Evolutionary conservation across 1,284 basidiomycete species (phyloP), one percentile per base, ranked within the genome.

Genomic region (Apiotrichum sp.): DNA sequence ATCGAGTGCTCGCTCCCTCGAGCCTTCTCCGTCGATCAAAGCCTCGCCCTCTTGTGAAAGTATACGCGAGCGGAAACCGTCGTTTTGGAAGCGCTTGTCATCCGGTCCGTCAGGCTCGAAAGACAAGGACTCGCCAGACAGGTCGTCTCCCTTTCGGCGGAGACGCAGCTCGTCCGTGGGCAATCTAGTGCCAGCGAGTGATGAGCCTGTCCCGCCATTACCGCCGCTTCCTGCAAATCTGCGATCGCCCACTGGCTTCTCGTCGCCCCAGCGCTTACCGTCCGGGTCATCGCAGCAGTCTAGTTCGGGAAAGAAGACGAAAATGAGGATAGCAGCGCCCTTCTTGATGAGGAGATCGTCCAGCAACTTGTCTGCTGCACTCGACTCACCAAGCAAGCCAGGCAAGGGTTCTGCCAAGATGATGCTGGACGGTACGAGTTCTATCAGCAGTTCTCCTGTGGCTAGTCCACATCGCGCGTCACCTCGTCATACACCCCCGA

Each of bases 21-120:
- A 14, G 22, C 10, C 47, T 6, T 29, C 22, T 4, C 47, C 34
- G 32, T 5, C n/a, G n/a, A 33, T 39, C 6, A 47, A 40, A 11
- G 31, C 35, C 16, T 10, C 42, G 4, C 50, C 43, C 2, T 44
- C 41, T 10, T 13, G 3, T 6, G 49, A 50, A 8, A 42, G 22
- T 29, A 10, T 50, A 8, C 41, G 49, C 6, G 39, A 33, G 8
- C 41, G 59, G 43, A 57, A 50, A 51, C 54, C 55, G 10, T 58
- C 64, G 8, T 67, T 71, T 35, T 71, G 68, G 68, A 70, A 71
- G 40, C 58, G 69, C 14, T 52, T 70, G 2, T 69, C 67, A 14
- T 67, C 64, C 2, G 59, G 47, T 16, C 59, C 61, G 13, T 50
- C 40, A 8, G 9, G 3, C 7, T 35, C 42, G n/a, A 33, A 31